A percentile compares a stretch with the other conserved stretches of the same genome.
Conservation (phyloP, 78 protist genomes). For the Monosiga brevicollis region DNA sequence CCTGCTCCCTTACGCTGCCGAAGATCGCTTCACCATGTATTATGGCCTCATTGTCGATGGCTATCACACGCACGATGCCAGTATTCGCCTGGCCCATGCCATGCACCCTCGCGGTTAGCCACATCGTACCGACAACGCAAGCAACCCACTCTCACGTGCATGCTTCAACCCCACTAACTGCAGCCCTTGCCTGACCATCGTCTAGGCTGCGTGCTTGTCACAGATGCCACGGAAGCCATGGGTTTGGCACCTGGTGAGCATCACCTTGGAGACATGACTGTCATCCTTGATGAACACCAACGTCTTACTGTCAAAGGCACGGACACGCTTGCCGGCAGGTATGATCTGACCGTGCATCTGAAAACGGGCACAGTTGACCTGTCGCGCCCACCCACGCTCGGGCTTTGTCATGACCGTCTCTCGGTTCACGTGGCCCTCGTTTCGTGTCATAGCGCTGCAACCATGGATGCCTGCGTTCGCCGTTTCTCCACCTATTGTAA, state of each 20-base stretch:
- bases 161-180: too few relatives aligned
- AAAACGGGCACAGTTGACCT: too few relatives aligned
- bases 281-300: neutral
- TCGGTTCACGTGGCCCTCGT: too few relatives aligned
- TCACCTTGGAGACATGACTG: slow-evolving; percentile 3
- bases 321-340: slow-evolving; percentile 7
- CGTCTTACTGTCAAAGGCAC: neutral
- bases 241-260: slow-evolving; percentile 17
- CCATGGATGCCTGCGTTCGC: neutral
- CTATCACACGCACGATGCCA: neutral
- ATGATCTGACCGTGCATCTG: neutral
- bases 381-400: too few relatives aligned
- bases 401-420: too few relatives aligned
- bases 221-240: slow-evolving; percentile 26
- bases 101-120: neutral
- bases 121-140: too few relatives aligned
- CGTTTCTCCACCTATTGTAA: neutral
- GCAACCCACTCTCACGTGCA: too few relatives aligned
- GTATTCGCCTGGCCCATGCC: neutral
- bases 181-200: too few relatives aligned
- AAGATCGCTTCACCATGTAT: neutral
- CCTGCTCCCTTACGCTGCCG: neutral
- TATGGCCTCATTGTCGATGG: neutral
- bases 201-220: slow-evolving; percentile 15
- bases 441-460: neutral